Percentiles rank a stretch among this genome's conserved stretches.
These are phyloP conservation scores for Mycosarcoma mackinlayi DNA, from an alignment of 1,284 basidiomycete genomes.

Conservation along the genomic window DNA sequence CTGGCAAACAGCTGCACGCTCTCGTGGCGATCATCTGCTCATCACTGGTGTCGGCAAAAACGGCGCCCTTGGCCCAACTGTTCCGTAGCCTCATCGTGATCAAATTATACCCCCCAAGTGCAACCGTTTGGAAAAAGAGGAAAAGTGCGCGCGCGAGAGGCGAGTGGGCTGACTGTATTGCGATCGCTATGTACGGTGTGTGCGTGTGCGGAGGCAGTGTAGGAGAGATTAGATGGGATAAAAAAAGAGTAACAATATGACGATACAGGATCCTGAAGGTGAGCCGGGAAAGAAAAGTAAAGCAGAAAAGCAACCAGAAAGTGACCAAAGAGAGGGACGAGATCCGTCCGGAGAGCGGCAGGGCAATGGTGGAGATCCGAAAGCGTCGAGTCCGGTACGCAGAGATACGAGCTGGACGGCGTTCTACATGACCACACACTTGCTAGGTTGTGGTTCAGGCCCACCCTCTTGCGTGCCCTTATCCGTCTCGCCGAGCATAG, in stretches of 20 bases:
- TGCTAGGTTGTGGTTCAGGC: slow-evolving; percentile 60
- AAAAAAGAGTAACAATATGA: not conserved
- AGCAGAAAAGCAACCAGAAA: too few species aligned
- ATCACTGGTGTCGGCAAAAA: slow-evolving; percentile 40
- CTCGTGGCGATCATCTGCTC: slow-evolving; percentile 43
- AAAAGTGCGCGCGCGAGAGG: not conserved
- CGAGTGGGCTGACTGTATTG: not conserved
- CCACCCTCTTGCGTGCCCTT: slow-evolving; percentile 55
- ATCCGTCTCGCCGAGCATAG: slow-evolving; percentile 65
- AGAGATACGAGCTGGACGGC: not conserved
- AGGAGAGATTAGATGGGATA: not conserved
- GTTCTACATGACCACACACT: slow-evolving; percentile 62
- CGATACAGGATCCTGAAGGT: not conserved
- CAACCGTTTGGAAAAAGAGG: not conserved
- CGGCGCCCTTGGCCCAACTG: slow-evolving; percentile 21
- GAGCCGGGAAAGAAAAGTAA: not conserved
- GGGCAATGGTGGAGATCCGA: not conserved
- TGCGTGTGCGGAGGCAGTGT: not conserved
- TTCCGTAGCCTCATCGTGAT: slow-evolving; percentile 3
- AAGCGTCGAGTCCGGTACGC: not conserved
- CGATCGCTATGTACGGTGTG: not conserved
- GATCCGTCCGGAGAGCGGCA: too few species aligned
- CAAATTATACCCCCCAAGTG: slow-evolving; percentile 4
- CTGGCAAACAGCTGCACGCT: slow-evolving; percentile 30
- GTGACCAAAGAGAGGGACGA: too few species aligned